Evolutionary conservation across 768 basidiomycete species (phyloP).

Genomic region (Amanita polypyramis): DNA sequence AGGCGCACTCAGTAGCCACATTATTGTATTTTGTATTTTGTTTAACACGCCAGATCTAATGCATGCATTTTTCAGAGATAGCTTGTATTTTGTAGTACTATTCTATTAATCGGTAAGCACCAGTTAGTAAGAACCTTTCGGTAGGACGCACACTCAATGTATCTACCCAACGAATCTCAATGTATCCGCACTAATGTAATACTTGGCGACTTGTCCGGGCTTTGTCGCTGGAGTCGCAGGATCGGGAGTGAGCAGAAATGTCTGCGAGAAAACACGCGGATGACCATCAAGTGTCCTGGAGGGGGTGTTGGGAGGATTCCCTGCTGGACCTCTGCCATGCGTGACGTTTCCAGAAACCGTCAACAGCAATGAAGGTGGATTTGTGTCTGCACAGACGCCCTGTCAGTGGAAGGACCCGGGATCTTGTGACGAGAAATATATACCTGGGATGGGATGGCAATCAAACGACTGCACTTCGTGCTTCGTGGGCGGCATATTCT

Average conservation of each 20-base stretch:
- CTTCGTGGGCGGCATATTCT: conserved; percentile 68
- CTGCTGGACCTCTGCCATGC: conserved; percentile 50
- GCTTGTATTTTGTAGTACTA: background rate
- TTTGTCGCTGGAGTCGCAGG: conserved; percentile 51
- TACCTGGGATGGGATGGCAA: conserved; percentile 84
- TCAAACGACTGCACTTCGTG: conserved; percentile 86
- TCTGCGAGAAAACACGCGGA: conserved; percentile 79
- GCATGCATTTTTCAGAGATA: background rate
- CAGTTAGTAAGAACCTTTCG: background rate
- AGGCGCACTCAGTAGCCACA: too few species aligned
- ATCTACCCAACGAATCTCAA: conserved; percentile 71
- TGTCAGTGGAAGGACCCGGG: background rate
- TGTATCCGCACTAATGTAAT: conserved; percentile 71
- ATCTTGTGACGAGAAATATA: conserved; percentile 13
- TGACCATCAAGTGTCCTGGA: conserved; percentile 58
- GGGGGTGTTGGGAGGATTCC: conserved; percentile 44
- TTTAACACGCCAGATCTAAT: background rate
- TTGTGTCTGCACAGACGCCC: conserved; percentile 37
- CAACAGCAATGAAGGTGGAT: conserved; percentile 70
- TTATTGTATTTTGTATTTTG: background rate
- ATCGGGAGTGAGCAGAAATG: conserved; percentile 78
- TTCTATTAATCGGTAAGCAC: background rate
- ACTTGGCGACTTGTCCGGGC: conserved; percentile 68
- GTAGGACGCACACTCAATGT: background rate
- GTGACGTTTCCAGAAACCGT: conserved; percentile 74